Percentiles rank a stretch among this genome's conserved stretches.
phyloP scores from a whole-genome alignment of 1,284 basidiomycete genomes.

The Termitomyces sp. region DNA sequence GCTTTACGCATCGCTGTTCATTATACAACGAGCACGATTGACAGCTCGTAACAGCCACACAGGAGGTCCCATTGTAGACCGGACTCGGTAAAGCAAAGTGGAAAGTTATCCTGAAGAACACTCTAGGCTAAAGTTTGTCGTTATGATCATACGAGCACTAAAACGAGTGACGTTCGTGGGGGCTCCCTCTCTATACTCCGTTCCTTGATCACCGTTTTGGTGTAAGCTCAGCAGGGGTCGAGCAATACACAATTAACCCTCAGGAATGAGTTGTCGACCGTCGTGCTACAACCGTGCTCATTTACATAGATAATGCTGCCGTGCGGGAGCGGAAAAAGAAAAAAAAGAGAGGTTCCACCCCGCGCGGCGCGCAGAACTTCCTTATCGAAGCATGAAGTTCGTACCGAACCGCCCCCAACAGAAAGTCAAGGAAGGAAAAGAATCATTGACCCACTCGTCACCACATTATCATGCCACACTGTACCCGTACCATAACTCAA shows the following conservation, averaged over 20 bases:
- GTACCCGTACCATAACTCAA: not conserved
- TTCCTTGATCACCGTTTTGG: not conserved
- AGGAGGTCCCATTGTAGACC: conserved; percentile 4
- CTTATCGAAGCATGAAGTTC: conserved; percentile 3
- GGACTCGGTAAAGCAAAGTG: conserved; percentile 6
- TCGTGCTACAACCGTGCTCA: too few species aligned
- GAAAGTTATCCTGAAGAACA: conserved; percentile 2
- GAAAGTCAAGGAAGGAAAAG: conserved; percentile 6
- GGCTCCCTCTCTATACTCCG: not conserved
- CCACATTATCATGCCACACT: conserved; percentile 4
- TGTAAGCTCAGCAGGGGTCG: not conserved
- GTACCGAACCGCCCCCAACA: conserved; percentile 3
- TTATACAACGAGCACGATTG: conserved; percentile 8
- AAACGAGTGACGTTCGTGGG: conserved; percentile 3
- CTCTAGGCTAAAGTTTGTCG: conserved; percentile 2
- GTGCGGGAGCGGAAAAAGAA: not conserved
- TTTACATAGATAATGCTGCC: not conserved
- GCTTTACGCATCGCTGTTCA: not conserved
- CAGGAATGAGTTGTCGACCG: not conserved
- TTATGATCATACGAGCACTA: conserved; percentile 7
- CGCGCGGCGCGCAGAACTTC: not conserved
- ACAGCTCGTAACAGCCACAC: conserved; percentile 11
- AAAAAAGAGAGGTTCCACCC: not conserved
- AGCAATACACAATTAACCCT: not conserved
- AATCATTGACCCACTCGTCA: conserved; percentile 10